These are phyloP conservation scores for Hyphopichia pseudoburtonii DNA, from an alignment of 1,139 yeast genomes.

Conservation along the genomic window DNA sequence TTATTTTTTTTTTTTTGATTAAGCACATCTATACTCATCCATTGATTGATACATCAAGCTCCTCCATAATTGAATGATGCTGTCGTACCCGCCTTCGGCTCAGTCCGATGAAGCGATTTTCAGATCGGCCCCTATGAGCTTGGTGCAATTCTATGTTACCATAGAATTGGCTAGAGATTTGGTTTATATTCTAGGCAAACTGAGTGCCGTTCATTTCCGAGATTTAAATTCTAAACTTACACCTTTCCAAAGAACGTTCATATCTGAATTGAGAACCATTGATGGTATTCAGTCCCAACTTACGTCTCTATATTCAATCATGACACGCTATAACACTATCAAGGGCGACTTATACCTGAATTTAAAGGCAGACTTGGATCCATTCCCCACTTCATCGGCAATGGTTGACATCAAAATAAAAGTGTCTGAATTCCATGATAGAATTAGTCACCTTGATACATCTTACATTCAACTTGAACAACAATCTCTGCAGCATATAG, in stretches of 20 bases:
- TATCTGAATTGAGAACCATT: slow-evolving; percentile 69
- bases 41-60: too few relatives aligned
- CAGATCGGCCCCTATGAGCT: slow-evolving; percentile 91
- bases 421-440: slow-evolving; percentile 21
- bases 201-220: slow-evolving; percentile 85
- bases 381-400: slow-evolving; percentile 32
- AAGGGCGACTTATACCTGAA: slow-evolving; percentile 26
- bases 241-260: slow-evolving; percentile 84
- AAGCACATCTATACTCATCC: too few relatives aligned
- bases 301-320: slow-evolving; percentile 28
- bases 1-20: too few relatives aligned
- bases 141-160: slow-evolving; percentile 90
- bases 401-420: slow-evolving; percentile 28
- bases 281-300: slow-evolving; percentile 34
- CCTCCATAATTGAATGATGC: too few relatives aligned
- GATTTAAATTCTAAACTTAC: slow-evolving; percentile 80
- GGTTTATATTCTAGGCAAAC: slow-evolving; percentile 75
- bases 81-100: neutral
- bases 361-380: slow-evolving; percentile 24
- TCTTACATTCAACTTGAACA: slow-evolving; percentile 25
- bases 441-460: slow-evolving; percentile 35
- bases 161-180: slow-evolving; percentile 86
- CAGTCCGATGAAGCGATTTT: slow-evolving; percentile 27
- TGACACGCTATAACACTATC: slow-evolving; percentile 32
- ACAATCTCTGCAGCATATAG: slow-evolving; percentile 26